Evolutionary conservation across 805 yeast species (phyloP), one percentile per base, ranked within the genome.

Genomic region (Debaryomyces hansenii): DNA sequence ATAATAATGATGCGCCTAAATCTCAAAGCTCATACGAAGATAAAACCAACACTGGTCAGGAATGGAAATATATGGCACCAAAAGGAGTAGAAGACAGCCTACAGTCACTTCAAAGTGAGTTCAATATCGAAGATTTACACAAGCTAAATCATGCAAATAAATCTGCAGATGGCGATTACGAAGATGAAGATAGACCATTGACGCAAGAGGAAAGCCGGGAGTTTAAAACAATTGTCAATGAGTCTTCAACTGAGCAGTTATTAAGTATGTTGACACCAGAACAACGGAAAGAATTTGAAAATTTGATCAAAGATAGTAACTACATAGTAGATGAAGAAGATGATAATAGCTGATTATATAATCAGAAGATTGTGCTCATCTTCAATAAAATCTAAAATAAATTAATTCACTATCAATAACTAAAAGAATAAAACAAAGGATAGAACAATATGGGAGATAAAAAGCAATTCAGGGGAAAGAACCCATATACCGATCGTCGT

Each of bases 401-500:
- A 15, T 27, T 20, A 20, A 36, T 24, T 24, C 10, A 24, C 18
- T 24, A 24, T 24, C 27, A 7, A 24, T 4, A 24, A 7, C 10
- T 9, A 24, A 24, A 24, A 24, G 27, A 24, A 24, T 24, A 24
- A 9, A 24, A 24, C 27, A 24, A 24, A 24, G 10, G 27, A 9
- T 4, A 24, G 27, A 24, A 3, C 10, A 24, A 24, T 24, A 24
- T 31, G 16, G 34, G 34, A 14, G 16, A 12, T 11, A 31, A 31
- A 12, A 31, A 31, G 14, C 14, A 31, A 2, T 31, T 58, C 45
- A 49, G 49, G 41, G 62, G 64, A 40, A 63, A 61, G 47, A 60
- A 58, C 21, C 57, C 61, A 44, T 59, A 64, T 43, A 61, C 60
- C 46, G 73, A 69, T 45, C 66, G 69, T 42, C 64, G 70, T 18